phyloP scores from a whole-genome alignment of 2,329 filamentous ascomycete genomes.

The Juglanconis sp. region DNA sequence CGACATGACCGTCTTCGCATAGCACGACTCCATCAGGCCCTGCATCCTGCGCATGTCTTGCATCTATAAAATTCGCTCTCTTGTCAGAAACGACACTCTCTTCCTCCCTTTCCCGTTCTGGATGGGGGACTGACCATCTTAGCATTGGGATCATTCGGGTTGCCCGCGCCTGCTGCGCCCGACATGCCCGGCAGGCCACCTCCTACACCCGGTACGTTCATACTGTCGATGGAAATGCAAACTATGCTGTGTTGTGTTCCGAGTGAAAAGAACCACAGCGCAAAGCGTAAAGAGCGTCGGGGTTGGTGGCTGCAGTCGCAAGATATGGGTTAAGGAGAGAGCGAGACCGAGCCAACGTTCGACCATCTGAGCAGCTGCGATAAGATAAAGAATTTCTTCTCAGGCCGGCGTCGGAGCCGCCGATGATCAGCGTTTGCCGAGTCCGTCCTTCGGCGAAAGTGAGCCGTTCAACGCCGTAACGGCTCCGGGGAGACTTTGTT shows the following conservation, averaged over 20 bases:
- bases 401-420: not conserved
- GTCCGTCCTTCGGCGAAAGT: not conserved
- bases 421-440: not conserved
- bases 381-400: conserved; percentile 9
- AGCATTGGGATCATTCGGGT: conserved; percentile 48
- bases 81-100: not conserved
- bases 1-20: conserved; percentile 82
- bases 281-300: not conserved
- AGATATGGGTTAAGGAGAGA: not conserved
- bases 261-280: not conserved
- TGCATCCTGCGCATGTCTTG: conserved; percentile 58
- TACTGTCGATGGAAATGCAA: too few relatives aligned
- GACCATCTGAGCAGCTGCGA: not conserved
- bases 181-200: conserved; percentile 22
- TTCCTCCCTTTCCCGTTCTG: not conserved
- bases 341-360: not conserved
- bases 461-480: too few relatives aligned
- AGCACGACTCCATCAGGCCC: conserved; percentile 85
- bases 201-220: conserved; percentile 1
- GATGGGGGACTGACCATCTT: conserved; percentile 33
- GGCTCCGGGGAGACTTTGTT: too few relatives aligned
- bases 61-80: not conserved
- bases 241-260: conserved; percentile 25
- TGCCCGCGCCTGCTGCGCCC: conserved; percentile 26
- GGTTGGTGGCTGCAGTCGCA: not conserved